Base-by-base conservation (phyloP, 805 yeast species). In the Yamadazyma ubonensis region DNA sequence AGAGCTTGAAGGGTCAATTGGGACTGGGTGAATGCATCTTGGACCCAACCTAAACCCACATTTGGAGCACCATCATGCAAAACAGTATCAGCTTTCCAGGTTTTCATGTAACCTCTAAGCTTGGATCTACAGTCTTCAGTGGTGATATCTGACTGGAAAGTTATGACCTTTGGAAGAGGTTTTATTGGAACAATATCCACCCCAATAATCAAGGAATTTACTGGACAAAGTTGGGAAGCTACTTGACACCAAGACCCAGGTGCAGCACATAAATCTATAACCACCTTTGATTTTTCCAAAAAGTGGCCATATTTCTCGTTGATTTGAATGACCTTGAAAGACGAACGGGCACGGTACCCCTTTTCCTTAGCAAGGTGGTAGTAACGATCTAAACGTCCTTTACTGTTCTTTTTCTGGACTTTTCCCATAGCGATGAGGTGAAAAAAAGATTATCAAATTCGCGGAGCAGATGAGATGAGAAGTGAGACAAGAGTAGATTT, bases 31-130 rank as follows among this genome's bases (percentile, higher is more conserved):
- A 87, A 93, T 1, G 99, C 99, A 79, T 93, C 99, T 65, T 93
- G 99, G 15, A 86, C 93, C 99, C 99, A 93, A n/a, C 96, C 96
- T 57, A 93, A 75, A 83, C 99, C 99, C 54, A 93, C 98, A 58
- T 93, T 93, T 21, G 99, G 99, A 20, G 99, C 99, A 82, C 99
- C 99, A 75, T 93, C 99, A 66, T 93, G 99, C 58, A 93, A 70
- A 14, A 93, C 98, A 0, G 96, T 87, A 59, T 93, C 98, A 1
- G 98, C 99, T 55, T 93, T 93, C 97, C 98, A 93, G 1, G 98
- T 90, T 63, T 93, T 93, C 83, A 93, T 83, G 59, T 91, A 89
- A 20, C 97, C 97, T 59, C 98, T 79, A 47, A 93, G 75, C 62
- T 79, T 88, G 31, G 96, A 87, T 52, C 97, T 77, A 73, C 99